phyloP scores from a whole-genome alignment of 2,329 filamentous ascomycete genomes.

The Apiospora aurea region DNA sequence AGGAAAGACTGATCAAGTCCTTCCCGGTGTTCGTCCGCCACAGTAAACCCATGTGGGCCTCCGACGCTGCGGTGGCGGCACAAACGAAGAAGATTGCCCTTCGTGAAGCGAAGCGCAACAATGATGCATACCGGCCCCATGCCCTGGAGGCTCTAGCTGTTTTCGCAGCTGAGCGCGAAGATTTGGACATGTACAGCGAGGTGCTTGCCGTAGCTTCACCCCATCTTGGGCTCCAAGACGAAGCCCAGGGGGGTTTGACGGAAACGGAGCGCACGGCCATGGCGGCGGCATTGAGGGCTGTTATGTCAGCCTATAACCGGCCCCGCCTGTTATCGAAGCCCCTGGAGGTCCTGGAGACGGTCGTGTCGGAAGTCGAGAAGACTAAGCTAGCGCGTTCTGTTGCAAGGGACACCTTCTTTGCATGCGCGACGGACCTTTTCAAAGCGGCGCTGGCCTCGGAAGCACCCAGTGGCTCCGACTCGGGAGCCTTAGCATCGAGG shows the following conservation, averaged over 20 bases:
- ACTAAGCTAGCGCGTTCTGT: constrained; percentile 47
- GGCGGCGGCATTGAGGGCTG: constrained; percentile 58
- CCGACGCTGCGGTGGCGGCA: constrained; percentile 59
- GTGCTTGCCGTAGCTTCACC: constrained; percentile 69
- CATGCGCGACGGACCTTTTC: constrained; percentile 55
- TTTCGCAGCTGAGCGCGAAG: constrained; percentile 71
- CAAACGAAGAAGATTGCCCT: constrained; percentile 82
- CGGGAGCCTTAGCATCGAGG: constrained; percentile 36
- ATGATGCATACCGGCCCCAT: constrained; percentile 80
- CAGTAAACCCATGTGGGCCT: constrained; percentile 63
- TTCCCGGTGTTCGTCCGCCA: constrained; percentile 80
- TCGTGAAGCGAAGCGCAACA: constrained; percentile 91
- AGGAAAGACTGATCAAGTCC: constrained; percentile 82
- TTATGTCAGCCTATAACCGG: constrained; percentile 58
- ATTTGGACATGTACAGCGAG: constrained; percentile 74
- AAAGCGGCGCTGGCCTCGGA: constrained; percentile 44
- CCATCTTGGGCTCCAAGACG: constrained; percentile 62
- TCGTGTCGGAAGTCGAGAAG: constrained; percentile 48
- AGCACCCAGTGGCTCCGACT: constrained; percentile 28
- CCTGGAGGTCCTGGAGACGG: constrained; percentile 45
- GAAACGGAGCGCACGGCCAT: constrained; percentile 52
- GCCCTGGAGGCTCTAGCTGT: constrained; percentile 76
- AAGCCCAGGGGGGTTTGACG: constrained; percentile 49
- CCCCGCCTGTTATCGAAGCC: constrained; percentile 47
- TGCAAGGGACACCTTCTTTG: constrained; percentile 61